phyloP scores from a whole-genome alignment of 305 asterid genomes.

The Rubia occidens region DNA sequence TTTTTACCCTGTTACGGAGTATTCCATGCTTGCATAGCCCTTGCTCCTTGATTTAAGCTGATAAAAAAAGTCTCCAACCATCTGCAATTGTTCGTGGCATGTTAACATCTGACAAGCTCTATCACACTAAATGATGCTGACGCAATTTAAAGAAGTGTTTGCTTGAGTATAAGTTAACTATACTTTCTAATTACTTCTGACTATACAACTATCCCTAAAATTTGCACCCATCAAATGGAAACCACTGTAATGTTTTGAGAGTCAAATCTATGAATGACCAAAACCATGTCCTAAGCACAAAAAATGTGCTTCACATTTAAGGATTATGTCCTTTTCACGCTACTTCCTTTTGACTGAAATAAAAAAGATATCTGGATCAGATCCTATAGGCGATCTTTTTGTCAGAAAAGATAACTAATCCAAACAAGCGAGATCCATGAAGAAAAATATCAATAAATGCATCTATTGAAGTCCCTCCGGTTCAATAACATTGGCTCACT shows the following conservation, averaged over 20 bases:
- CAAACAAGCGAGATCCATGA: background rate
- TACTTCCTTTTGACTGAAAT: background rate
- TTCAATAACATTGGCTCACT: too few species aligned
- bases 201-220: background rate
- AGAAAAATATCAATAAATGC: background rate
- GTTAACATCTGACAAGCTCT: background rate
- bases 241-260: background rate
- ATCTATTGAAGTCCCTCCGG: too few species aligned
- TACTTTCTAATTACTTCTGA: background rate
- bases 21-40: slow-evolving; percentile 99
- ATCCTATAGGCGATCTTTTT: background rate
- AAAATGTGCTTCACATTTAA: background rate
- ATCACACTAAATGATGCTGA: background rate
- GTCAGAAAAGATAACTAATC: background rate
- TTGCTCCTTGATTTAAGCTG: slow-evolving; percentile 96
- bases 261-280: background rate
- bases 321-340: background rate
- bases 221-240: background rate
- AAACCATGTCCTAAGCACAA: background rate
- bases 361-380: background rate
- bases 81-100: slow-evolving; percentile 31
- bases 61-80: slow-evolving; percentile 99
- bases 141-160: background rate
- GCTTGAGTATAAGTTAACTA: background rate
- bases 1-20: slow-evolving; percentile 70